Conservation (phyloP, 202 grass and related monocot genomes). For the Digitaria exilis region DNA sequence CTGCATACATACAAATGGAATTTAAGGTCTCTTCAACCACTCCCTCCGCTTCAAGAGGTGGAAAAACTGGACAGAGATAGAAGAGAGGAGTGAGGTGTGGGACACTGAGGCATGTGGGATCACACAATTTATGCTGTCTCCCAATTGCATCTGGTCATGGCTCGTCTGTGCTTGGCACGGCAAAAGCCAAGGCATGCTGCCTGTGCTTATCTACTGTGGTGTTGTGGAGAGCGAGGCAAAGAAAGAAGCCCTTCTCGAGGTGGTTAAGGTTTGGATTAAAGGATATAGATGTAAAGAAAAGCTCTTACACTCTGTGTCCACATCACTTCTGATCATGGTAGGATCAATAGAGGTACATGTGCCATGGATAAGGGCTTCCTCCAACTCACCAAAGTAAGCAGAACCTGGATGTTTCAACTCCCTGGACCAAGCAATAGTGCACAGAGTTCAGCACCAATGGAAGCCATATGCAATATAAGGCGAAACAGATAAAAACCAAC, state of each 20-base stretch:
- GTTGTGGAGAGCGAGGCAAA: conserved; percentile 42
- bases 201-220: conserved; percentile 44
- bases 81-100: conserved; percentile 12
- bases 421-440: conserved; percentile 57
- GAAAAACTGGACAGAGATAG: conserved; percentile 30
- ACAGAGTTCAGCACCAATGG: conserved; percentile 47
- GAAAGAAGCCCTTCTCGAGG: conserved; percentile 44
- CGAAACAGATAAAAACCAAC: conserved; percentile 24
- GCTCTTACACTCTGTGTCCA: conserved; percentile 54
- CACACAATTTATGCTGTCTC: conserved; percentile 73
- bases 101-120: conserved; percentile 40
- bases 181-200: conserved; percentile 54
- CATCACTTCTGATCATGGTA: conserved; percentile 57
- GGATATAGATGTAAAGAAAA: conserved; percentile 34
- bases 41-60: conserved; percentile 19
- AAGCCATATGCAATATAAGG: conserved; percentile 40
- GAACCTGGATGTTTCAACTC: conserved; percentile 60
- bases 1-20: conserved; percentile 53
- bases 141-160: conserved; percentile 50
- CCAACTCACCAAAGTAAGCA: conserved; percentile 79
- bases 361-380: conserved; percentile 93
- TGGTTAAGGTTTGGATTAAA: conserved; percentile 44
- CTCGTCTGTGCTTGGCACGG: conserved; percentile 38
- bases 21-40: conserved; percentile 52
- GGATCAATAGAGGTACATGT: conserved; percentile 38